Evolutionary conservation across 306 rosid species (phyloP), one percentile per base, ranked within the genome.

Genomic region (Glycine latifolia): DNA sequence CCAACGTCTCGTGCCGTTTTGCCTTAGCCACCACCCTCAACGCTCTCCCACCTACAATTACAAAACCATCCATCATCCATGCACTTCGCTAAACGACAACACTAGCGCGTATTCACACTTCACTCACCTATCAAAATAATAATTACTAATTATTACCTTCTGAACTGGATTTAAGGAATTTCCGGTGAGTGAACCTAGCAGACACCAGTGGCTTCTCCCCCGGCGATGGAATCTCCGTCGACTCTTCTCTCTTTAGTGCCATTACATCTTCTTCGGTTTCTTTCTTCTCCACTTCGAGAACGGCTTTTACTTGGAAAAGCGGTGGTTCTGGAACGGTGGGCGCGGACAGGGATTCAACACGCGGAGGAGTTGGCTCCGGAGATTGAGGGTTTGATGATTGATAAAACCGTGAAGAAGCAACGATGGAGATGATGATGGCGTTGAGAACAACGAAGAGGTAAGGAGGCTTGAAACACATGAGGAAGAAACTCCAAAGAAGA

Each of bases 341-440:
- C 0, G 26, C 26, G 71, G 16, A 41, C 15, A 53, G 4, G 12
- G 52, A 8, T 41, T 14, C 7, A 7, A 41, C 2, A 0, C 3
- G 41, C 2, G 62, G 17, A 26, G 31, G 31, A 17, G 39, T 13
- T 8, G 47, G 55, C 1, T 39, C 16, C 31, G 31, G 31, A 26
- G 31, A 26, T 1, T 26, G 31, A 26, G 31, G 31, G 31, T 26
- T 26, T 26, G 31, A 26, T 0, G 83, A 13, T 50, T 46, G 63
- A 12, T 85, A 87, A 87, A 90, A 87, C 20, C 86, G 79, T n/a
- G 93, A 89, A 65, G 93, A 87, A 49, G 84, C 94, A 9, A 73
- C 87, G 77, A 95, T 92, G 87, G 81, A 71, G 84, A 95, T 84
- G 84, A 95, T 95, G 89, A 95, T 95, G 63, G 79, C 86, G 88